phyloP scores from a whole-genome alignment of 352 stramenopile species.

The Phytophthora chlamydospora region DNA sequence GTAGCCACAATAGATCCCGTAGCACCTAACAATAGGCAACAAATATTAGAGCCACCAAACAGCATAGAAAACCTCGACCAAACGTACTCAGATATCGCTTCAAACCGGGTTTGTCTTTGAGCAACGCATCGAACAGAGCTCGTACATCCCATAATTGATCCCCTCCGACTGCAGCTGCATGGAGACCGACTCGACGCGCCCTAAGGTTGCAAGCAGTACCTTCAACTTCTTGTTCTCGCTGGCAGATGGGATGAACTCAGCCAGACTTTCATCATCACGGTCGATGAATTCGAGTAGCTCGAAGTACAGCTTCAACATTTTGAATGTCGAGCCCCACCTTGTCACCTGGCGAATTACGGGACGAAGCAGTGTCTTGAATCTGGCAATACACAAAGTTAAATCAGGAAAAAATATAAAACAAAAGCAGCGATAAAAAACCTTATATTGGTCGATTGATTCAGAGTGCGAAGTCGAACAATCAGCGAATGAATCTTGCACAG shows the following conservation, averaged over 20 bases:
- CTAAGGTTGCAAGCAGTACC: background rate
- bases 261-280: constrained; percentile 11
- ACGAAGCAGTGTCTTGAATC: constrained; percentile 8
- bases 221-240: constrained; percentile 13
- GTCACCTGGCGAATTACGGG: background rate
- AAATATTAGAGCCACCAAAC: background rate
- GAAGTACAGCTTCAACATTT: constrained; percentile 12
- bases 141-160: constrained; percentile 9
- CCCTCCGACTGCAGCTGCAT: constrained; percentile 1
- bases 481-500: constrained; percentile 4
- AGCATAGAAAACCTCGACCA: background rate
- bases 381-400: background rate
- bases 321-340: constrained; percentile 16
- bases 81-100: constrained; percentile 12
- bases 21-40: background rate
- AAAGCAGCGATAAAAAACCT: background rate
- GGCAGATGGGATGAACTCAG: constrained; percentile 5
- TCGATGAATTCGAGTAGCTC: constrained; percentile 12
- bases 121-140: constrained; percentile 9
- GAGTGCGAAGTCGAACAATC: constrained; percentile 9
- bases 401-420: constrained; percentile 1
- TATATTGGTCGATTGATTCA: constrained; percentile 10
- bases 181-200: constrained; percentile 1
- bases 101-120: constrained; percentile 5
- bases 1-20: constrained; percentile 1